Conservation (phyloP, 108 stramenopile genomes). For the Nitzschia sp. region DNA sequence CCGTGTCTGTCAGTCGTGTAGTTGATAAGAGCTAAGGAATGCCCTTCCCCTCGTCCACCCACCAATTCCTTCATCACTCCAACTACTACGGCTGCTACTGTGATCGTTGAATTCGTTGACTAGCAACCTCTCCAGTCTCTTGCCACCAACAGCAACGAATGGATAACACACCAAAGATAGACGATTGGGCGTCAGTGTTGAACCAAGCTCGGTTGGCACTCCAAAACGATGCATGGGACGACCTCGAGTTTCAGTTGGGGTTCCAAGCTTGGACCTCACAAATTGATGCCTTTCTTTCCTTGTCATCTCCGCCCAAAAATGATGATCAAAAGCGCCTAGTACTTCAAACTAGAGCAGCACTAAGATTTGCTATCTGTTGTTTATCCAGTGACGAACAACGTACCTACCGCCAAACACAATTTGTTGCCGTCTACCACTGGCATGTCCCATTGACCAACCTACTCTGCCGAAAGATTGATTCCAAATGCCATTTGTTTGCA, state of each 20-base stretch:
- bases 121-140: too few relatives aligned
- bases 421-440: slow-evolving; percentile 13
- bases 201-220: neutral
- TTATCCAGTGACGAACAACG: slow-evolving; percentile 19
- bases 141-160: too few relatives aligned
- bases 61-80: too few relatives aligned
- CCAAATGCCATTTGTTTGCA: slow-evolving; percentile 49
- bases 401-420: slow-evolving; percentile 18
- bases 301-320: neutral
- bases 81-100: too few relatives aligned
- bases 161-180: too few relatives aligned
- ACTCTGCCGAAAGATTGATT: slow-evolving; percentile 27
- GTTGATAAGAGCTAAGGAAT: too few relatives aligned
- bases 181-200: neutral
- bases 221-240: neutral
- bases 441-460: slow-evolving; percentile 21
- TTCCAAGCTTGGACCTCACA: neutral
- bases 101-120: too few relatives aligned
- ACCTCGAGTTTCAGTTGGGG: neutral
- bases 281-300: neutral
- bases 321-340: slow-evolving; percentile 28
- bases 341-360: slow-evolving; percentile 36
- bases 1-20: too few relatives aligned
- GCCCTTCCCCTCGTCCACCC: too few relatives aligned
- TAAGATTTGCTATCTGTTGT: slow-evolving; percentile 46